phyloP scores from a whole-genome alignment of 106 monocot genomes.

The Allium fistulosum region DNA sequence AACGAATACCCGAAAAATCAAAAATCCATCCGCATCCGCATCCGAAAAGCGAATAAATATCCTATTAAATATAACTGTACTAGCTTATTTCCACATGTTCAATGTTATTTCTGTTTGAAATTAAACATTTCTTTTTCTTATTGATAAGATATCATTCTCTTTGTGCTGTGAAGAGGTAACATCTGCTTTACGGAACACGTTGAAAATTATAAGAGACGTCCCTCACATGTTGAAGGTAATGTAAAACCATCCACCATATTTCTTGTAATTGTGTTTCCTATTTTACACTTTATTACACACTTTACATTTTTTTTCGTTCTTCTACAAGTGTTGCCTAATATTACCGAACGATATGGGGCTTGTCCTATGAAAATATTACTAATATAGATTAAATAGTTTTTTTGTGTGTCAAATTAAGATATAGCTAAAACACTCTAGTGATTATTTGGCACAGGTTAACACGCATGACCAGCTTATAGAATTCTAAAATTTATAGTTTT shows the following conservation, averaged over 20 bases:
- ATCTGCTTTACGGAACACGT: conserved; percentile 69
- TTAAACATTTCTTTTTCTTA: conserved; percentile 8
- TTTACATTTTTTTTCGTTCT: neutral
- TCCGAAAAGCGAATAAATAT: conserved; percentile 17
- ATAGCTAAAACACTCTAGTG: too few species aligned
- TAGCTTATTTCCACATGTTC: neutral
- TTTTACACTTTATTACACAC: neutral
- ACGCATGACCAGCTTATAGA: too few species aligned
- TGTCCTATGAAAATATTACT: neutral
- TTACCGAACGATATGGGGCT: neutral
- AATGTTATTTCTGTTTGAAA: too few species aligned
- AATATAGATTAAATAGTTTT: too few species aligned
- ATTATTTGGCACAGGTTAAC: too few species aligned
- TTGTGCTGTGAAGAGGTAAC: conserved; percentile 80
- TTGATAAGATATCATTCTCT: conserved; percentile 76
- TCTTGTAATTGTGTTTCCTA: neutral
- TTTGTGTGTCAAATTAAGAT: too few species aligned
- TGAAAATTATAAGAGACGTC: conserved; percentile 77
- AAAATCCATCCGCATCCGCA: too few species aligned
- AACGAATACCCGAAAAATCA: too few species aligned
- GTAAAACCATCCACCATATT: neutral
- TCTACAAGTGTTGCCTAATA: neutral
- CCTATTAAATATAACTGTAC: conserved; percentile 14
- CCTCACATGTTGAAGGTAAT: conserved; percentile 69
- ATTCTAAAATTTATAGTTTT: too few species aligned